Base-by-base conservation (phyloP, 2,329 filamentous ascomycete genomes). In the Colletotrichum gigasporum region DNA sequence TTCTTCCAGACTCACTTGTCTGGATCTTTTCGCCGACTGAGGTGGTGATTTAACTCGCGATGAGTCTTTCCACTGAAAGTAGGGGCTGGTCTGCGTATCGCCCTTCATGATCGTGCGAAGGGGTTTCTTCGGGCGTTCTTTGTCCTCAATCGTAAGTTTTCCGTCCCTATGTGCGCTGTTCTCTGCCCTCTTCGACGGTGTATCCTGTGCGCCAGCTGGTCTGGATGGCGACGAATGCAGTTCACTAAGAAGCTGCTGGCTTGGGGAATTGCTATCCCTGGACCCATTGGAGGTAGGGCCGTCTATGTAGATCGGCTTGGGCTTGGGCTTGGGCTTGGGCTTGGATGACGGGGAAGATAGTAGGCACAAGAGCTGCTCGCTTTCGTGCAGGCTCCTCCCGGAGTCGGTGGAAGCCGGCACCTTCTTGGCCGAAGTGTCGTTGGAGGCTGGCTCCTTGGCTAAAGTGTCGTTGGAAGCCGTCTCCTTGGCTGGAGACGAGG, bases 171-270 rank as follows among this genome's bases (percentile, higher is more conserved):
- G 12, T 14, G 9, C n/a, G 3, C 18, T 20, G 11, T 22, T 34
- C 7, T 34, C 10, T 14, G 28, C 16, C 9, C 34, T 50, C 22
- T n/a, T 11, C 28, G 20, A 10, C 18, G 28, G 18, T 7, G 11
- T 5, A 5, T 14, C 30, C 18, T 50, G n/a, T 34, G 10, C 34
- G 34, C 4, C 32, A n/a, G 10, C 35, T 35, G 16, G n/a, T 16
- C 30, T 44, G 20, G 47, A 47, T 3, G 53, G 28, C 28, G 61
- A 48, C 34, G 28, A 42, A 2, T 14, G 32, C 47, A 52, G 22
- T 41, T 64, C 61, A 18, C 47, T 24, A 14, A 64, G 32, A 8
- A 64, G 32, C 26, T 64, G 61, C 20, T 60, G 39, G 22, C 39
- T 35, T 10, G 61, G 61, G 1, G 61, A 60, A 2, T 32, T 32